These are phyloP conservation scores for Thymus mandschuricus DNA, from an alignment of 257 asterid genomes.

Conservation along the genomic window DNA sequence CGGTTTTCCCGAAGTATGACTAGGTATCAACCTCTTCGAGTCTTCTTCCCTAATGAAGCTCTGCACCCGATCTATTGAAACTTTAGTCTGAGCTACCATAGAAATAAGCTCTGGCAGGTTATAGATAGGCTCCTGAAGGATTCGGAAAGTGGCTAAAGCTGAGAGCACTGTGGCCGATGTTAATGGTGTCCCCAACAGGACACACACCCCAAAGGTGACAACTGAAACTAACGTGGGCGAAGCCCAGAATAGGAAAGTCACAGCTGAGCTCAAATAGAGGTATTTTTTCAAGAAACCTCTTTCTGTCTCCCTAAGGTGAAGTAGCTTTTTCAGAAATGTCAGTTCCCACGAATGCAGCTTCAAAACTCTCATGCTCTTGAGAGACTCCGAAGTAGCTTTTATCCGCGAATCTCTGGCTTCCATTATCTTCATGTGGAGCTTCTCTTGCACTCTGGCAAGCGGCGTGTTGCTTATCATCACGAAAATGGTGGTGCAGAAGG, in stretches of 20 bases:
- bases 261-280: slow-evolving; percentile 69
- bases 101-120: slow-evolving; percentile 84
- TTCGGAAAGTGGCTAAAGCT: slow-evolving; percentile 83
- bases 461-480: slow-evolving; percentile 90
- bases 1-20: slow-evolving; percentile 30
- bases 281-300: slow-evolving; percentile 59
- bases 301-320: slow-evolving; percentile 65
- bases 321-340: slow-evolving; percentile 51
- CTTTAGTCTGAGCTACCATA: slow-evolving; percentile 80
- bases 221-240: slow-evolving; percentile 85
- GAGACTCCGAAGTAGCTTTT: slow-evolving; percentile 72
- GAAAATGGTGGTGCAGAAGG: slow-evolving; percentile 63
- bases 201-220: slow-evolving; percentile 72
- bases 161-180: slow-evolving; percentile 81
- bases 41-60: slow-evolving; percentile 58
- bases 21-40: slow-evolving; percentile 43
- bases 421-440: slow-evolving; percentile 69
- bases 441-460: slow-evolving; percentile 70
- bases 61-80: slow-evolving; percentile 65
- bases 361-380: slow-evolving; percentile 76
- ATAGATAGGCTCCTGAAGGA: slow-evolving; percentile 89
- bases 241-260: slow-evolving; percentile 86
- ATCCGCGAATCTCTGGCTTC: slow-evolving; percentile 78
- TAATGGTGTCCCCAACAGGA: slow-evolving; percentile 61
- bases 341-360: slow-evolving; percentile 89